Percentiles rank a stretch among this genome's conserved stretches.
phyloP scores from a whole-genome alignment of 2,329 filamentous ascomycete species.

The Celoporthe dispersa region DNA sequence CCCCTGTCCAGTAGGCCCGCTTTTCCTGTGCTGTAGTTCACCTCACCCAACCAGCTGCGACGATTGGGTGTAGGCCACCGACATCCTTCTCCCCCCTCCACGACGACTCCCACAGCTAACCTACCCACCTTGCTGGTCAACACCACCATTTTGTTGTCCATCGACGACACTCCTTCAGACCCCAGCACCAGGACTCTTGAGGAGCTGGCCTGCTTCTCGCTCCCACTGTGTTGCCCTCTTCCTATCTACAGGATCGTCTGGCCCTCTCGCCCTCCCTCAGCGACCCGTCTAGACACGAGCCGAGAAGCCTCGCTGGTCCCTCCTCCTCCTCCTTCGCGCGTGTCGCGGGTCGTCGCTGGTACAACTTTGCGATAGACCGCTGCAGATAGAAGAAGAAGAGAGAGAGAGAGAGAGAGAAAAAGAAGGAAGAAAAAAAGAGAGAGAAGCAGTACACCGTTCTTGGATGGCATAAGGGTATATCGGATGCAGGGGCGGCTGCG shows the following conservation, averaged over 20 bases:
- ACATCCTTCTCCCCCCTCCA: constrained; percentile 7
- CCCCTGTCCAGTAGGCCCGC: neutral
- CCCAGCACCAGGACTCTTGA: neutral
- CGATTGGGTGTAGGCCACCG: constrained; percentile 1
- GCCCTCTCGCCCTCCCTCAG: neutral
- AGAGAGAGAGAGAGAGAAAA: neutral
- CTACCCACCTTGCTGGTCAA: constrained; percentile 14
- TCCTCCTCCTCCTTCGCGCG: neutral
- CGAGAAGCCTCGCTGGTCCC: neutral
- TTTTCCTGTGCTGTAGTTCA: neutral
- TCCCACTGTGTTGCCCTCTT: neutral
- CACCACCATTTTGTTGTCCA: neutral
- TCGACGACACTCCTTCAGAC: neutral
- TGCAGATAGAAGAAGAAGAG: neutral
- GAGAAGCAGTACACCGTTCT: neutral
- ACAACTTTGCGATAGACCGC: neutral
- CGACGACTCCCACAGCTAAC: neutral
- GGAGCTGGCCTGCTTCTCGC: constrained; percentile 3
- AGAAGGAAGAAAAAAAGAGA: neutral
- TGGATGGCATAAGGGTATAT: constrained; percentile 29
- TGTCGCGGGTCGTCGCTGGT: neutral
- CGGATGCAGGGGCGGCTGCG: constrained; percentile 37
- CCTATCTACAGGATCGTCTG: neutral
- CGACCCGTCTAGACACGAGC: neutral
- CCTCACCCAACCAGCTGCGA: constrained; percentile 2